Percentiles rank a stretch among this genome's conserved stretches.
phyloP scores from a whole-genome alignment of 768 basidiomycete species.

The Neoboletus brunneissimus region DNA sequence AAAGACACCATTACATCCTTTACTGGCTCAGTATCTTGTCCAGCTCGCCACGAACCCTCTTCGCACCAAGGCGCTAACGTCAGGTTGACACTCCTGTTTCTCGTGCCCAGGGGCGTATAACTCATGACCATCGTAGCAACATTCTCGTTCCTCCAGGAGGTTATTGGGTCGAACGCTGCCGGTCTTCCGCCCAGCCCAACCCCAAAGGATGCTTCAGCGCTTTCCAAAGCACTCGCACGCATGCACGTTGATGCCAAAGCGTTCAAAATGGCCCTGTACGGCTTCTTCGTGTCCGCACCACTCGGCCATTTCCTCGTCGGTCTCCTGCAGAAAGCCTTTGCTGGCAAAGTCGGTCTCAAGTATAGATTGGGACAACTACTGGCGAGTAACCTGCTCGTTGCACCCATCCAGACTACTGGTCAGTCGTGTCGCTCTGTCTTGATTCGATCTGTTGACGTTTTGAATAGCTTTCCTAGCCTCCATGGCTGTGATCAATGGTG shows the following conservation, averaged over 20 bases:
- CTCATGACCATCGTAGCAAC: constrained; percentile 34
- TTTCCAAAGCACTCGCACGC: constrained; percentile 51
- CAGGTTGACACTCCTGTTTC: constrained; percentile 41
- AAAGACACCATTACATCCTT: constrained; percentile 35
- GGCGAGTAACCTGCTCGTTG: constrained; percentile 70
- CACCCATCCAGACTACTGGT: constrained; percentile 74
- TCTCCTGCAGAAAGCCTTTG: constrained; percentile 69
- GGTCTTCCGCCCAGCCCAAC: constrained; percentile 51
- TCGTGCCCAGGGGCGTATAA: background rate
- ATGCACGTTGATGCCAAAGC: constrained; percentile 67
- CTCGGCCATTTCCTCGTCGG: constrained; percentile 74
- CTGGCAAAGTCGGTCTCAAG: constrained; percentile 61
- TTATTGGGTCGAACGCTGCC: constrained; percentile 71
- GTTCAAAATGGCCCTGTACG: constrained; percentile 81
- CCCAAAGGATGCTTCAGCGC: constrained; percentile 51
- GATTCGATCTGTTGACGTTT: background rate
- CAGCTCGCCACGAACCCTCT: constrained; percentile 69
- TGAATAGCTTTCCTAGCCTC: constrained; percentile 65
- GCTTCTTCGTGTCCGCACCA: constrained; percentile 81
- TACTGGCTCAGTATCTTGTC: constrained; percentile 67
- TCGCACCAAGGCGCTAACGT: constrained; percentile 77
- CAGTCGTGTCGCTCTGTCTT: constrained; percentile 22
- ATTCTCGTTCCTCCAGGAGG: constrained; percentile 73
- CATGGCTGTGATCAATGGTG: constrained; percentile 84
- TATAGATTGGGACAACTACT: constrained; percentile 71